Conservation (phyloP, 2,329 filamentous ascomycete species). For the Lasiodiplodia sp. region DNA sequence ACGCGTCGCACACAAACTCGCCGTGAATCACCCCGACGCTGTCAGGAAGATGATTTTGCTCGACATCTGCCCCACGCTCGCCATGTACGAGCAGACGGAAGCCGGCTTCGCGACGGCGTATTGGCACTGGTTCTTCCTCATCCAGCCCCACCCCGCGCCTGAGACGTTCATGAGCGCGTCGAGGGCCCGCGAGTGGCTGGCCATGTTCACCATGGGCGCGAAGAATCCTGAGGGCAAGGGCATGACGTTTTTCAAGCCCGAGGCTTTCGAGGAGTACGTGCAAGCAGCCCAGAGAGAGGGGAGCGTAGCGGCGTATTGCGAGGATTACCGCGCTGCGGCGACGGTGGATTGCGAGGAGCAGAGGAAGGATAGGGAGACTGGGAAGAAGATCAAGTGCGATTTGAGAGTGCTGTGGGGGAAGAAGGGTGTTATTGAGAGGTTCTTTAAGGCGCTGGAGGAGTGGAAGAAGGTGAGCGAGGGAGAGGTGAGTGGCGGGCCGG, state of each 20-base stretch:
- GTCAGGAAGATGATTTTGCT: slow-evolving; percentile 46
- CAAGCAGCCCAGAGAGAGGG: slow-evolving; percentile 51
- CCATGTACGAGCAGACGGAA: slow-evolving; percentile 58
- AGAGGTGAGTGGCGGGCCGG: slow-evolving; percentile 30
- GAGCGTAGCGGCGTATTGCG: slow-evolving; percentile 59
- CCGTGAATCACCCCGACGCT: slow-evolving; percentile 55
- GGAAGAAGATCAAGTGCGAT: slow-evolving; percentile 55
- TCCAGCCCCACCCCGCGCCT: slow-evolving; percentile 60
- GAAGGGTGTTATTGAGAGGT: slow-evolving; percentile 53
- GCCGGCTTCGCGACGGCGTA: slow-evolving; percentile 58
- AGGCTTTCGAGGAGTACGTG: slow-evolving; percentile 53
- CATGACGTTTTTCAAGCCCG: slow-evolving; percentile 34
- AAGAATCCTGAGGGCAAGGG: slow-evolving; percentile 25
- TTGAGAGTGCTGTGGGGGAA: slow-evolving; percentile 58
- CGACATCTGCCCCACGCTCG: slow-evolving; percentile 64
- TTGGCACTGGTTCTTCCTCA: slow-evolving; percentile 68
- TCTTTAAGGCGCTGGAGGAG: slow-evolving; percentile 59
- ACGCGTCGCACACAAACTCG: slow-evolving; percentile 62
- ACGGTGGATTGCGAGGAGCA: slow-evolving; percentile 62
- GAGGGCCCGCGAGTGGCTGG: slow-evolving; percentile 44
- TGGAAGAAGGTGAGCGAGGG: slow-evolving; percentile 58
- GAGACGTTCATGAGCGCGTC: slow-evolving; percentile 58
- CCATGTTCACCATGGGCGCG: slow-evolving; percentile 47
- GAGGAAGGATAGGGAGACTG: slow-evolving; percentile 51
- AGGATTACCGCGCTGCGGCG: slow-evolving; percentile 64